Percentiles rank a stretch among this genome's conserved stretches.
phyloP scores from a whole-genome alignment of 2,329 filamentous ascomycete species.

The Drechslerella dactyloides region DNA sequence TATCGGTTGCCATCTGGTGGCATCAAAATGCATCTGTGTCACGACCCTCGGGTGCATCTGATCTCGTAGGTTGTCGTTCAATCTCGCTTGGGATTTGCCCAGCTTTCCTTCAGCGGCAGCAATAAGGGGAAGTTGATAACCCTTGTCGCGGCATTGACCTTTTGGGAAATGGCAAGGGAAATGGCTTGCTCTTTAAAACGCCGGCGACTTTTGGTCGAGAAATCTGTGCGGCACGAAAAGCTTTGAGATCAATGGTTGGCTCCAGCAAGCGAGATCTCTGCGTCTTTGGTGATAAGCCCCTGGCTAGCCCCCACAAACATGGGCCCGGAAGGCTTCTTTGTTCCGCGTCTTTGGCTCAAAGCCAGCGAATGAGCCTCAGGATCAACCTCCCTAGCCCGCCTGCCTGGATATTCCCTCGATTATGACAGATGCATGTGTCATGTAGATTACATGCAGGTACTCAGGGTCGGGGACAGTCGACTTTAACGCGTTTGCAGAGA shows the following conservation, averaged over 20 bases:
- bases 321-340: conserved; percentile 11
- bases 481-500: too few relatives aligned
- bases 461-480: too few relatives aligned
- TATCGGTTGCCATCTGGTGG: not conserved
- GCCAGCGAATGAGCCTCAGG: conserved; percentile 43
- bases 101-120: conserved; percentile 19
- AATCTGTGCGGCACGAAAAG: not conserved
- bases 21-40: conserved; percentile 20
- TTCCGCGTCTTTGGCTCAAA: conserved; percentile 12
- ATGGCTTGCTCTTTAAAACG: conserved; percentile 24
- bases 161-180: conserved; percentile 15
- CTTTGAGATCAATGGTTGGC: conserved; percentile 22
- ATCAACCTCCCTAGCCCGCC: conserved; percentile 26
- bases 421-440: not conserved
- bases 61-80: conserved; percentile 26
- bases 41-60: not conserved
- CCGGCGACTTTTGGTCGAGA: conserved; percentile 28
- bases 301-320: conserved; percentile 11
- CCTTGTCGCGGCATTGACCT: not conserved
- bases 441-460: not conserved
- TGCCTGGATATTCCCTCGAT: not conserved
- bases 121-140: conserved; percentile 17
- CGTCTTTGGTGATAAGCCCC: conserved; percentile 33
- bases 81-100: conserved; percentile 24
- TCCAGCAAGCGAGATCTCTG: conserved; percentile 24